phyloP scores from a whole-genome alignment of 768 basidiomycete species.

The Leucosporidium scottii region DNA sequence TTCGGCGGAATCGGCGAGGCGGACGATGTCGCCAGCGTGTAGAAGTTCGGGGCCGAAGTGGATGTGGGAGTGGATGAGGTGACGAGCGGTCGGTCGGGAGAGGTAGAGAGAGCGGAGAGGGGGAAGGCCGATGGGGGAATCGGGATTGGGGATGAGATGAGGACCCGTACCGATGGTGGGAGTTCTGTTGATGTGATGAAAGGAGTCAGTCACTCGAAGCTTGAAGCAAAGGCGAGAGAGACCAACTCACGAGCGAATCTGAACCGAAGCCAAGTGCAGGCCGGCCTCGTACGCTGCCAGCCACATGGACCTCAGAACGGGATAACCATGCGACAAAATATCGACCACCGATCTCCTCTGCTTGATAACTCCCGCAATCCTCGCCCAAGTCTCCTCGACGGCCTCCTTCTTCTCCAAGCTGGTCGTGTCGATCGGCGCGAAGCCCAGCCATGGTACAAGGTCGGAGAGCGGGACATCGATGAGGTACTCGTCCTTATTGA shows the following conservation, averaged over 20 bases:
- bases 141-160: constrained; percentile 11
- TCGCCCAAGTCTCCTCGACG: too few species aligned
- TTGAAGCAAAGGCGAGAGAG: too few species aligned
- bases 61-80: constrained; percentile 16
- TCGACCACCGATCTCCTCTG: too few species aligned
- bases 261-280: too few species aligned
- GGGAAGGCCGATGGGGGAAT: not conserved
- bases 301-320: too few species aligned
- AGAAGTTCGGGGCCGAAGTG: constrained; percentile 23
- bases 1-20: constrained; percentile 5
- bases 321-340: too few species aligned
- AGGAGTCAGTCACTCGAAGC: not conserved
- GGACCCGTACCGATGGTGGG: constrained; percentile 8
- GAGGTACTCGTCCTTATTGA: not conserved
- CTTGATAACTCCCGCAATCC: too few species aligned
- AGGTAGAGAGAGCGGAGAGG: not conserved
- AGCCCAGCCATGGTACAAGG: not conserved
- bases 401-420: not conserved
- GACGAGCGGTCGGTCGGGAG: constrained; percentile 2
- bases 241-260: too few species aligned
- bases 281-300: too few species aligned
- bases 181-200: not conserved
- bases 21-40: constrained; percentile 21
- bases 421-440: not conserved
- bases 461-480: not conserved